phyloP scores from a whole-genome alignment of 2,329 filamentous ascomycete species.

The Ophiostoma montium region DNA sequence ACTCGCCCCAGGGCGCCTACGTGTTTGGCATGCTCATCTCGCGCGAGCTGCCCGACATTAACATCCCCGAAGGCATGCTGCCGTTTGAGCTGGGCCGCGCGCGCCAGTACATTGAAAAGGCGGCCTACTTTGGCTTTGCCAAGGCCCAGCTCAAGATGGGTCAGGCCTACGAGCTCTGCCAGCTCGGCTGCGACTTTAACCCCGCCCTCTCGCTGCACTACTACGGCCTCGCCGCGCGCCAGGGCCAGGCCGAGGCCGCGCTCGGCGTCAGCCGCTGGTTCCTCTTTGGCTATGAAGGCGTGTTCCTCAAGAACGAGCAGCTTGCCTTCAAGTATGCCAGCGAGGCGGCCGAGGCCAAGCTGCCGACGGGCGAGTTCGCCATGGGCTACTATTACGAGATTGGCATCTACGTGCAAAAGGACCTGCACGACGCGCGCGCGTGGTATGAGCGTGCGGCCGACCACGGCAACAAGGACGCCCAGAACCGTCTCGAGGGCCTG shows the following conservation, averaged over 20 bases:
- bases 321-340: conserved; percentile 84
- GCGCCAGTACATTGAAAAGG: conserved; percentile 85
- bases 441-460: conserved; percentile 89
- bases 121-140: conserved; percentile 86
- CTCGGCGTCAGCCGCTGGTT: conserved; percentile 99
- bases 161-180: conserved; percentile 85
- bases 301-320: conserved; percentile 92
- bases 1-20: conserved; percentile 91
- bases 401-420: conserved; percentile 78
- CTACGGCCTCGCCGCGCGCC: conserved; percentile 80
- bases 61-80: conserved; percentile 56
- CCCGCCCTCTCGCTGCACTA: conserved; percentile 88
- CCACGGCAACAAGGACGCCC: conserved; percentile 83
- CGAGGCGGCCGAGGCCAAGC: conserved; percentile 65
- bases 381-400: conserved; percentile 97
- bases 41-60: conserved; percentile 80
- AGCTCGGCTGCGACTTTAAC: conserved; percentile 88
- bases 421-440: conserved; percentile 63
- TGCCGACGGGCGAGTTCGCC: conserved; percentile 88
- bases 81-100: conserved; percentile 59
- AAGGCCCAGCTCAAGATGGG: conserved; percentile 98
- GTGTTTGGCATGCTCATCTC: conserved; percentile 91
- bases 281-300: conserved; percentile 80
- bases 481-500: conserved; percentile 68
- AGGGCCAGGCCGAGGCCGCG: conserved; percentile 86